Conservation (phyloP, 345 rosid species). For the Eucalyptus decipiens region DNA sequence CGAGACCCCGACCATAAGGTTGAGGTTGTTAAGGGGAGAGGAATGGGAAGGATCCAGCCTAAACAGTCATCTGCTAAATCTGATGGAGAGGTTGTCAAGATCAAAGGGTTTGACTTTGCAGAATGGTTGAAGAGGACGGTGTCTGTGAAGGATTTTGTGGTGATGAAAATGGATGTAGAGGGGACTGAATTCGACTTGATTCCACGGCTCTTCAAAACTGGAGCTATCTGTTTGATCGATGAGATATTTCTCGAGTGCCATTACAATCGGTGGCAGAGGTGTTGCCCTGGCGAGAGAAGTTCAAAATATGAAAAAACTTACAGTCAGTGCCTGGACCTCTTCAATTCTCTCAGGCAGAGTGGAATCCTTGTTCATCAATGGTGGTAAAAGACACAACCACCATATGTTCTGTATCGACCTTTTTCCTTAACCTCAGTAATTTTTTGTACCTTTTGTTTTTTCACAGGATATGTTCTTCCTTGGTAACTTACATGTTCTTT, state of each 20-base stretch:
- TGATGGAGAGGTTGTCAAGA: slow-evolving; percentile 56
- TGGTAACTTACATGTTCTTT: not conserved
- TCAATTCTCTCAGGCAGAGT: slow-evolving; percentile 64
- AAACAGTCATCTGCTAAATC: slow-evolving; percentile 11
- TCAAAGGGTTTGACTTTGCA: slow-evolving; percentile 89
- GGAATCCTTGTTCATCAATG: slow-evolving; percentile 99
- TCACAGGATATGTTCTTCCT: not conserved
- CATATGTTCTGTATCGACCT: not conserved
- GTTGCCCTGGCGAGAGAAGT: slow-evolving; percentile 94
- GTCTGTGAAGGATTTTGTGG: slow-evolving; percentile 74
- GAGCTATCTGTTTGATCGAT: slow-evolving; percentile 88
- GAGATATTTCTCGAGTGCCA: slow-evolving; percentile 96
- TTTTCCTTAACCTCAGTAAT: not conserved
- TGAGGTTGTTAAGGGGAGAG: slow-evolving; percentile 51
- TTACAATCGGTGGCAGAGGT: slow-evolving; percentile 97
- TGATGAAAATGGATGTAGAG: slow-evolving; percentile 99
- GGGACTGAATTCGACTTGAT: slow-evolving; percentile 95
- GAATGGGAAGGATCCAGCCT: slow-evolving; percentile 98
- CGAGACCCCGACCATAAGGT: slow-evolving; percentile 62
- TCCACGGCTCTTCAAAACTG: slow-evolving; percentile 73
- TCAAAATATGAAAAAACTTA: slow-evolving; percentile 72
- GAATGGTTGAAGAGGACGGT: slow-evolving; percentile 87
- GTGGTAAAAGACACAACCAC: slow-evolving; percentile 44
- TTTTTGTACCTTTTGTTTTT: not conserved
- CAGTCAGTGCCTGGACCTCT: slow-evolving; percentile 73